Base-by-base conservation (phyloP, 176 grass and related monocot genomes). In the Carex littledalei region DNA sequence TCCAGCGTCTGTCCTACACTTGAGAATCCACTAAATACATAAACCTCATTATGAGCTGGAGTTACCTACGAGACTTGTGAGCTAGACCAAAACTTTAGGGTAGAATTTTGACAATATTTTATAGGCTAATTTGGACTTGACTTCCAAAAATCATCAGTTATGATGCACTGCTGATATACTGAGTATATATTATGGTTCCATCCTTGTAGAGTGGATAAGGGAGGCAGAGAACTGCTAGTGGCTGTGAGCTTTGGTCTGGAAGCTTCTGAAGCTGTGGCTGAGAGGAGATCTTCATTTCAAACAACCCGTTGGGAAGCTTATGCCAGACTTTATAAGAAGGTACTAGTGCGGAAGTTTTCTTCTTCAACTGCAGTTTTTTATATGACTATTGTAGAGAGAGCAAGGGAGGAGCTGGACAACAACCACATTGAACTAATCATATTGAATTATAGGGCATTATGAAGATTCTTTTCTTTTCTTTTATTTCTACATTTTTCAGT, bases 311-410 rank as follows among this genome's bases (percentile, higher is more conserved):
- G 95, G 95, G 93, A 95, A 88, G 88, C 90, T 89, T 98, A 94
- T 93, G 95, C 91, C 79, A 92, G 69, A 84, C 91, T 98, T 86
- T 88, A 94, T 82, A 98, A 98, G 82, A 98, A 95, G 93, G 95
- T 98, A 67, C 32, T 71, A n/a, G 59, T 82, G 50, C n/a, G 71
- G 1, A 58, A 54, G n/a, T 85, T 55, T 84, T 74, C 18, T 84
- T 62, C 6, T 86, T 87, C 17, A 49, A 39, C 54, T 84, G 6
- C 63, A 62, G 50, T 68, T 53, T 54, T 52, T 45, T 54, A 4
- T 52, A 75, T 9, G 20, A 77, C 9, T 73, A 5, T 10, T 21
- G 17, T 73, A 72, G 15, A 75, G 43, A 53, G n/a, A 75, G 20
- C 14, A 3, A 53, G 35, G 37, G 37, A 45, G 35, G 37, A 71